Base-by-base conservation (phyloP, 768 basidiomycete genomes). In the Boletus vinaceobasis region DNA sequence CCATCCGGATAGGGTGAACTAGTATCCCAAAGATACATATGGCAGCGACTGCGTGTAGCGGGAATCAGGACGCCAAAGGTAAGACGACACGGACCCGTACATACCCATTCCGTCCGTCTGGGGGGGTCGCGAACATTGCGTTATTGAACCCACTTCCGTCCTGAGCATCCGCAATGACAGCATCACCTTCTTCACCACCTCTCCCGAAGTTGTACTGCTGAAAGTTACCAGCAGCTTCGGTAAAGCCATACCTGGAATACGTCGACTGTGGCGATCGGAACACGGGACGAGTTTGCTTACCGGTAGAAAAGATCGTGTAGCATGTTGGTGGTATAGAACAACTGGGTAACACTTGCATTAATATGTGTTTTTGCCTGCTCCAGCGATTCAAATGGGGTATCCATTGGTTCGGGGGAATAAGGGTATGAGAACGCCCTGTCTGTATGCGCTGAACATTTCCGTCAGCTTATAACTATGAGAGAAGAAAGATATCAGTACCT, bases 1-100 rank as follows among this genome's bases (percentile, higher is more conserved):
- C 96, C 96, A 64, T 99, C 96, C 21, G 94, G 79, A 76, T 88
- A 98, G 3, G 96, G 96, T 23, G 81, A 76, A 9, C 86, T 88
- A 1, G 90, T 91, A 71, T 92, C 88, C 96, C 96, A 99, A 43
- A 94, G 77, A 74, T 95, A 95, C 94, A 95, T 98, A 60, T 94
- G 81, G 87, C 93, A 95, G 49, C 90, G 85, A 4, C 69, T 70
- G 17, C 6, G 38, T 36, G 17, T 33, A 6, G 0, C 9, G 17
- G 5, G n/a, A 10, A 15, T 23, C 27, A 17, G 29, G 45, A 5
- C 1, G 36, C 60, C 14, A 58, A 44, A 14, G 4, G 23, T 23
- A 45, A 3, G 26, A 11, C 7, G 6, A 23, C 13, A 11, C 23
- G 4, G 48, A 29, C 39, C 23, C 26, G 17, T 27, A 66, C 70